Conservation (phyloP, 495 filamentous ascomycete species). For the Cudoniella acicularis region DNA sequence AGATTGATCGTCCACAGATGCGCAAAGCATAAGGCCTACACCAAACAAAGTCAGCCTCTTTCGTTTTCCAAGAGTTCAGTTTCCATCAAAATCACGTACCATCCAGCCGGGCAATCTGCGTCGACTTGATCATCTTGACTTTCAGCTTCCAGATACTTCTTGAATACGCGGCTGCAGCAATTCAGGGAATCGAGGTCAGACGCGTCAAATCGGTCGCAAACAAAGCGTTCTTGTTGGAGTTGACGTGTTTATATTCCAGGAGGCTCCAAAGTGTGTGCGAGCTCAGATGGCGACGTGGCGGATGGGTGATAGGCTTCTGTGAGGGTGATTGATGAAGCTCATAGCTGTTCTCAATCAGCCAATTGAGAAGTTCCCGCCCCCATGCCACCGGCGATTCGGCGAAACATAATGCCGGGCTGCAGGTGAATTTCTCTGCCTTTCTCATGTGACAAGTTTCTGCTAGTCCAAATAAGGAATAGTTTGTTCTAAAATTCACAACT, state of each 20-base stretch:
- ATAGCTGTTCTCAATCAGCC: background rate
- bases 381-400: too few species aligned
- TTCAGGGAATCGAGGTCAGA: too few species aligned
- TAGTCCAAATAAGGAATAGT: too few species aligned
- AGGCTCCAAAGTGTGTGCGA: background rate
- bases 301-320: background rate
- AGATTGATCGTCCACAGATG: constrained; percentile 89
- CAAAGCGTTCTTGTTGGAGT: background rate
- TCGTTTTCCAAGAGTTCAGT: background rate
- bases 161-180: background rate
- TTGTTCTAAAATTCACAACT: too few species aligned
- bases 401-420: too few species aligned
- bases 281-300: background rate
- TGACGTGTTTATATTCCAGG: background rate
- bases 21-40: constrained; percentile 86
- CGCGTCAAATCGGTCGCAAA: background rate
- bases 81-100: too few species aligned
- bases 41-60: constrained; percentile 9
- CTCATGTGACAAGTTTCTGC: too few species aligned
- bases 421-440: too few species aligned
- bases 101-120: constrained; percentile 89
- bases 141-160: background rate
- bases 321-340: background rate
- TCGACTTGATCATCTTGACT: constrained; percentile 83
- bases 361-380: background rate